Percentiles rank a stretch among this genome's conserved stretches.
These are phyloP conservation scores for Lolium perenne DNA, from an alignment of 176 grass and related monocot genomes.

Conservation along the genomic window DNA sequence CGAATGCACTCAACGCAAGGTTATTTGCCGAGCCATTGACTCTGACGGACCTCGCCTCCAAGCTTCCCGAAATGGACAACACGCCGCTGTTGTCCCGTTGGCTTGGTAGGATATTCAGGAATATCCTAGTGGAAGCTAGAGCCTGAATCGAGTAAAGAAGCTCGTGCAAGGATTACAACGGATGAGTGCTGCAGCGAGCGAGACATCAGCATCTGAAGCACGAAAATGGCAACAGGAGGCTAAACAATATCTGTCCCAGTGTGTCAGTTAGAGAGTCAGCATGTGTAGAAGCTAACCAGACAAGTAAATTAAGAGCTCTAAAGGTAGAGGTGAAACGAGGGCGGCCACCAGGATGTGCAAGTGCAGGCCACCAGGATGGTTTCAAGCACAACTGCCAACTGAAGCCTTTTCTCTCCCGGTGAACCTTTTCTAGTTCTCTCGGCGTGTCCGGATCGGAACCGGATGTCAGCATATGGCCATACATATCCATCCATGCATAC, in stretches of 20 bases:
- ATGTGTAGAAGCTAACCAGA: not conserved
- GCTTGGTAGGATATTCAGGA: not conserved
- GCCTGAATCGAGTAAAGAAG: not conserved
- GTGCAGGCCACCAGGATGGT: not conserved
- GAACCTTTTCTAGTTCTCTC: too few species aligned
- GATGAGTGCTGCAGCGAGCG: not conserved
- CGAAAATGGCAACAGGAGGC: not conserved
- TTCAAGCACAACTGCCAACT: not conserved
- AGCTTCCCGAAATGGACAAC: slow-evolving; percentile 22
- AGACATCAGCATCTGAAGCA: not conserved
- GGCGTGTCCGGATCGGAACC: too few species aligned
- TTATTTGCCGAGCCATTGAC: not conserved
- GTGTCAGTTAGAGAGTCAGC: not conserved
- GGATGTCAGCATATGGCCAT: too few species aligned
- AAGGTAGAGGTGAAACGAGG: not conserved
- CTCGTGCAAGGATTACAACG: not conserved
- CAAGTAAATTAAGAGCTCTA: not conserved
- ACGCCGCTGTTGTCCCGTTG: too few species aligned
- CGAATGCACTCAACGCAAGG: slow-evolving; percentile 31
- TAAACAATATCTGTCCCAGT: not conserved
- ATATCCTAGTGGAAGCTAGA: not conserved
- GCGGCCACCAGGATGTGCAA: not conserved
- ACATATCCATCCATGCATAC: too few species aligned
- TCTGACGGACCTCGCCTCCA: not conserved
- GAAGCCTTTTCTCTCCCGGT: too few species aligned